Evolutionary conservation across 495 filamentous ascomycete genomes (phyloP), one percentile per base, ranked within the genome.

Genomic region (Podospora appendiculata): DNA sequence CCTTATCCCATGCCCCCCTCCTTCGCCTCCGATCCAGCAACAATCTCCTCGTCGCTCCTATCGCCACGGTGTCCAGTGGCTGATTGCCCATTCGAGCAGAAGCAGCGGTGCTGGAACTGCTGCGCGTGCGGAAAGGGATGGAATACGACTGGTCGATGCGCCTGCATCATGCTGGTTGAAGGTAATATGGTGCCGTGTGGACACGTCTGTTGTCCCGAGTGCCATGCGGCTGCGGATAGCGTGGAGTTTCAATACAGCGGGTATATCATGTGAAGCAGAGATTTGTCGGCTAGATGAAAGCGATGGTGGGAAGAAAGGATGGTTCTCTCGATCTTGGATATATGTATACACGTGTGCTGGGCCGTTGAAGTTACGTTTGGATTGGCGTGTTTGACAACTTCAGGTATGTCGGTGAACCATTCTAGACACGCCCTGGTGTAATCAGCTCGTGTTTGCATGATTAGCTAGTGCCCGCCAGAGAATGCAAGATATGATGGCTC

Each of bases 121-220:
- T 72, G 68, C 48, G 70, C 65, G 68, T 70, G 68, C 33, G 70
- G 68, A 14, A 70, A 72, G 41, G 60, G 64, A 38, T 65, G 64
- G 64, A 72, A 72, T 47, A 58, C 56, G 12, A 54, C 47, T 48
- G 70, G 68, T 33, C 63, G 70, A 16, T 72, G 68, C 60, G 64
- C 62, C 48, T 68, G 65, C 53, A 59, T 70, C 53, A 70, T 70
- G 68, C 61, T 70, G 17, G 60, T 70, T 41, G 63, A 72, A 16
- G 66, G 65, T 17, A 63, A 70, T 52, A 52, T 61, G 48, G 63
- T 67, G 12, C 66, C 59, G 32, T 72, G 70, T 49, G 70, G 69
- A 43, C 70, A 72, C 53, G 63, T 72, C 42, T 70, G 68, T 50
- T 72, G 70, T 59, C 50, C 59, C 44, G 58, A 56, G 52, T 66